phyloP scores from a whole-genome alignment of 2,329 filamentous ascomycete species.

The Colletotrichum sp. region DNA sequence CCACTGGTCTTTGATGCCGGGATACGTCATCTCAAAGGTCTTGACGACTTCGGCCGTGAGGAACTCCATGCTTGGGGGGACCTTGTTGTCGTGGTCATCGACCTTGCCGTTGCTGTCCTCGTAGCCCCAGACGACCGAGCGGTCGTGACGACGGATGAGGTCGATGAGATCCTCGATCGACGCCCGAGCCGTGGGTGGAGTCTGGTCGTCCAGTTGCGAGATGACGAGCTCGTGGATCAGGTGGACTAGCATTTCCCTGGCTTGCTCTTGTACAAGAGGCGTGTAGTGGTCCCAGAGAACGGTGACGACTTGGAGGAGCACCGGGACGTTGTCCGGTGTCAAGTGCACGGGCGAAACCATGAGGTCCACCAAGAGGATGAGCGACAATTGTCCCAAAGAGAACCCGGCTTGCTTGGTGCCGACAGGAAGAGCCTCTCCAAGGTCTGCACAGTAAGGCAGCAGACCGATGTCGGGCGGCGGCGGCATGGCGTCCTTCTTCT shows the following conservation, averaged over 20 bases:
- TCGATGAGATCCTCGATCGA: constrained; percentile 89
- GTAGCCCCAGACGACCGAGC: constrained; percentile 89
- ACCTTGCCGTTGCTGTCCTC: constrained; percentile 87
- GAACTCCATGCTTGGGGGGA: constrained; percentile 85
- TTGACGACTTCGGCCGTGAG: constrained; percentile 82
- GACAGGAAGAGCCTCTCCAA: constrained; percentile 78
- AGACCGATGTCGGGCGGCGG: constrained; percentile 74
- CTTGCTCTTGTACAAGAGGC: constrained; percentile 92
- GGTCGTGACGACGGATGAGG: constrained; percentile 81
- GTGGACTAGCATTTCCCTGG: constrained; percentile 96
- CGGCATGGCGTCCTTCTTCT: constrained; percentile 73
- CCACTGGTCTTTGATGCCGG: constrained; percentile 89
- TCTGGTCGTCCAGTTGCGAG: constrained; percentile 72
- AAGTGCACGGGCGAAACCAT: constrained; percentile 92
- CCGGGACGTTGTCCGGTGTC: constrained; percentile 77
- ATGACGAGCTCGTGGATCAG: constrained; percentile 96
- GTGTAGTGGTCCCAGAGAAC: constrained; percentile 99
- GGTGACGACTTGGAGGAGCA: constrained; percentile 87
- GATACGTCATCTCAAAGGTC: constrained; percentile 84
- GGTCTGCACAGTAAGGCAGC: constrained; percentile 88
- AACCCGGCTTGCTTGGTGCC: constrained; percentile 93
- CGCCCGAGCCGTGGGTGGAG: constrained; percentile 65
- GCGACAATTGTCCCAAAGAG: constrained; percentile 87
- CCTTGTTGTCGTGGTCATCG: constrained; percentile 75
- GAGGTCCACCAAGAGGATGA: constrained; percentile 93